Evolutionary conservation across 495 filamentous ascomycete genomes (phyloP), one percentile per base, ranked within the genome.

Genomic region (Hypoxylon fuscum): DNA sequence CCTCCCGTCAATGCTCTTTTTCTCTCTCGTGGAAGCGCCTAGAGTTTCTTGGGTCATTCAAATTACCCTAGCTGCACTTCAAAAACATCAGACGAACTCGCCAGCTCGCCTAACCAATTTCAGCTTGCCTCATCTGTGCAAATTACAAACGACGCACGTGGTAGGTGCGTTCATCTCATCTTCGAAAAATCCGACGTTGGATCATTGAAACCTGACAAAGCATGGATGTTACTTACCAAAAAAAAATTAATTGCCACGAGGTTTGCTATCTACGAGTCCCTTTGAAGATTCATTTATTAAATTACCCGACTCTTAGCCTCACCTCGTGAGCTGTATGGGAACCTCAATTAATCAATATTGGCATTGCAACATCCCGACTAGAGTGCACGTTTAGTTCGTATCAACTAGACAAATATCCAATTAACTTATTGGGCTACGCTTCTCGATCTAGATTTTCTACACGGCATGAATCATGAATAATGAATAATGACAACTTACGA

Each of bases 1-100:
- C n/a, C n/a, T 55, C 27, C 29, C 31, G 14, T 40, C 18, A 35
- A 44, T 49, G 22, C 34, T n/a, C n/a, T n/a, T 35, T 14, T 47
- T 44, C 43, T 57, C 23, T 37, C 12, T 37, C 29, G 20, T 53
- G 8, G 48, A 54, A 62, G 42, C 58, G 43, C 37, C 50, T 50
- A 55, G 51, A 62, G 25, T 14, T 10, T 43, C 35, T 55, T 25
- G 11, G 32, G 41, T 14, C 42, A 21, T 38, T 20, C 27, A 6
- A 44, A 1, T 2, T 5, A 11, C n/a, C 22, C n/a, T n/a, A n/a
- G n/a, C n/a, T n/a, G n/a, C n/a, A n/a, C n/a, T n/a, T 21, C 27
- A 25, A 43, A 34, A 55, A 59, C 55, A 55, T 65, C 62, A 44
- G 62, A 65, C 15, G 62, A 65, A 65, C 32, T 29, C n/a, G 47